Base-by-base conservation (phyloP, 257 asterid genomes). In the Verbascum thapsus region DNA sequence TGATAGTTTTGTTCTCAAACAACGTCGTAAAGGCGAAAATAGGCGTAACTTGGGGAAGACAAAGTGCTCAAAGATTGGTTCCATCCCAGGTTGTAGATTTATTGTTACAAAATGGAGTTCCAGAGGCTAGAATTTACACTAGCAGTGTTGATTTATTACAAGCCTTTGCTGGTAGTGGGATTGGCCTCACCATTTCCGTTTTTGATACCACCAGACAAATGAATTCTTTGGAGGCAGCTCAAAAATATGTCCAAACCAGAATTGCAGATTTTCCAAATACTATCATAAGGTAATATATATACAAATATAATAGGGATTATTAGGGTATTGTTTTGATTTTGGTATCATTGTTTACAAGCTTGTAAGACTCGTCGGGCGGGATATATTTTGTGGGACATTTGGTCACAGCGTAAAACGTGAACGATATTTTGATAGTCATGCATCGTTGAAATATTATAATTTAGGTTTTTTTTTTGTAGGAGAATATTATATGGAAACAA, bases 31-130 rank as follows among this genome's bases (percentile, higher is more conserved):
- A 80, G 1, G 22, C 1, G 74, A 80, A 75, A 80, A 77, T 11
- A 48, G 75, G 11, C 12, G 32, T 26, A 5, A 26, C 32, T 26
- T 26, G 32, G 32, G 32, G 32, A 26, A 26, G 32, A 5, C 32
- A 26, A 3, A 63, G 39, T 17, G 55, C 42, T 1, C 83, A 70
- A 37, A 63, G 54, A 30, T 15, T 78, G 68, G 16, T 78, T 1
- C 83, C 83, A 0, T 58, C 83, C 0, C 62, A 16, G 68, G 83
- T 74, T 52, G 83, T 78, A 41, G 83, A 78, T 71, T 12, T 78
- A 53, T 3, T 78, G 22, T 23, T 78, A 15, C 83, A 78, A 32
- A 78, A 78, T 9, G 51, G 38, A 0, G 11, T 78, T 0, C 0
- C 0, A n/a, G 32, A 41, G 1, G 76, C 72, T 2, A 58, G 79